Evolutionary conservation across 164 flowering plant species (phyloP).

Genomic region (Annona cherimola): DNA sequence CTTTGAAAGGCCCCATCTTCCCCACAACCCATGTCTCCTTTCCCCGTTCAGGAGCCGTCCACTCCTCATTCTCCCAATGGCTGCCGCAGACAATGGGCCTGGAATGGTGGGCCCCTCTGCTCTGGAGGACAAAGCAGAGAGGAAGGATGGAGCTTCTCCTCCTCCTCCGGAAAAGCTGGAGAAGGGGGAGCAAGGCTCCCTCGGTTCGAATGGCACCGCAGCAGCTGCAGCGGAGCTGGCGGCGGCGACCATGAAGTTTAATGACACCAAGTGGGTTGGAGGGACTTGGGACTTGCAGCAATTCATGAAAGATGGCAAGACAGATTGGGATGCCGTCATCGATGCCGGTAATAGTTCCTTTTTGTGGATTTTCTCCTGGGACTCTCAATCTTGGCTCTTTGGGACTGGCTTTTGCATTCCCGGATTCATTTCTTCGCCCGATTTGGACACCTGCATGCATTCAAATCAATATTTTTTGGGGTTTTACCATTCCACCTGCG

Average conservation of each 20-base stretch:
- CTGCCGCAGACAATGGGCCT: slow-evolving; percentile 49
- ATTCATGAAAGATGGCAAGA: slow-evolving; percentile 64
- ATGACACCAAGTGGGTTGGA: slow-evolving; percentile 67
- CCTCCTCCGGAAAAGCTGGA: slow-evolving; percentile 13
- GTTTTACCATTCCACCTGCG: not conserved
- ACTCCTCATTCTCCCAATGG: slow-evolving; percentile 11
- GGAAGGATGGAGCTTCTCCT: not conserved
- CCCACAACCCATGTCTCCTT: slow-evolving; percentile 27
- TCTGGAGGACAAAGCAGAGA: slow-evolving; percentile 11
- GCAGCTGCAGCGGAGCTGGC: not conserved
- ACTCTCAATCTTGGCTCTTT: not conserved
- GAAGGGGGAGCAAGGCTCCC: slow-evolving; percentile 20
- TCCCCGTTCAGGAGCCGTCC: slow-evolving; percentile 17
- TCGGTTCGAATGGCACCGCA: slow-evolving; percentile 33
- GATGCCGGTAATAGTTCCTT: slow-evolving; percentile 64
- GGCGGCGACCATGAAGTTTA: slow-evolving; percentile 33
- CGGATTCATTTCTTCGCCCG: too few relatives aligned
- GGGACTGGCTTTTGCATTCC: not conserved
- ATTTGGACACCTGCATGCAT: not conserved
- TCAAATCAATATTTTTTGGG: too few relatives aligned
- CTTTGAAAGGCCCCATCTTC: slow-evolving; percentile 21
- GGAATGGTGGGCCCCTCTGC: slow-evolving; percentile 36
- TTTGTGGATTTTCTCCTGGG: not conserved
- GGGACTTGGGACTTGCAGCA: slow-evolving; percentile 95
- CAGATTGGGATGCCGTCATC: slow-evolving; percentile 93